These are phyloP conservation scores for Scheffersomyces spartinae DNA, from an alignment of 805 yeast genomes.

Conservation along the genomic window DNA sequence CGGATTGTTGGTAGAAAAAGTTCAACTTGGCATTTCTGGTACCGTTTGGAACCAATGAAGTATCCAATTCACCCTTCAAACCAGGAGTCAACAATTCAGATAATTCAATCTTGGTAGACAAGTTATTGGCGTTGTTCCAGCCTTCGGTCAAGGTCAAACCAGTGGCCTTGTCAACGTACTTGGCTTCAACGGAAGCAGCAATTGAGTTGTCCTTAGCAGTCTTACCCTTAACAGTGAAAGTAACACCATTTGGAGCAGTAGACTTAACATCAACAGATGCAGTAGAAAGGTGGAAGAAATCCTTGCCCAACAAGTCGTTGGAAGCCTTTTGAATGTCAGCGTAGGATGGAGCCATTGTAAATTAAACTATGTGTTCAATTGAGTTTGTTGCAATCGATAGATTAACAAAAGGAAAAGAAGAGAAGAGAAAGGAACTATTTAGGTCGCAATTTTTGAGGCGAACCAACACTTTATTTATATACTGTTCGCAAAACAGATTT, in stretches of 20 bases:
- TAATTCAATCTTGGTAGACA: slow-evolving; percentile 89
- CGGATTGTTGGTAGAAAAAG: slow-evolving; percentile 84
- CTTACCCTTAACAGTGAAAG: slow-evolving; percentile 90
- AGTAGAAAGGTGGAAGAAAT: slow-evolving; percentile 86
- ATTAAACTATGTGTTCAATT: slow-evolving; percentile 1
- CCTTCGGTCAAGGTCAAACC: slow-evolving; percentile 95
- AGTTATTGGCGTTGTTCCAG: slow-evolving; percentile 89
- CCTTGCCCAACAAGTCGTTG: slow-evolving; percentile 81
- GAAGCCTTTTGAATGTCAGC: slow-evolving; percentile 88
- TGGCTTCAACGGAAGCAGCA: slow-evolving; percentile 83
- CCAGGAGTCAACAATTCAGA: slow-evolving; percentile 90
- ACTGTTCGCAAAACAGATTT: too few species aligned
- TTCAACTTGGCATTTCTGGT: slow-evolving; percentile 81
- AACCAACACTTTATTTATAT: too few species aligned
- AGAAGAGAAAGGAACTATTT: neutral
- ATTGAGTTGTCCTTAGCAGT: slow-evolving; percentile 69
- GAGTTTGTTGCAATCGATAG: neutral
- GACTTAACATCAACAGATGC: slow-evolving; percentile 86
- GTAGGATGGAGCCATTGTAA: slow-evolving; percentile 57
- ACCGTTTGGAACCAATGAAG: slow-evolving; percentile 78
- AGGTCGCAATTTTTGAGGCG: too few species aligned
- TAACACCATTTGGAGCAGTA: slow-evolving; percentile 91
- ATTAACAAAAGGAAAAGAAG: neutral
- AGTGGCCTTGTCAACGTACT: slow-evolving; percentile 83
- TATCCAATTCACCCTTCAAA: slow-evolving; percentile 82